Evolutionary conservation across 2,329 filamentous ascomycete genomes (phyloP), one percentile per base, ranked within the genome.

Genomic region (Teratosphaeria pseudoeucalypti): DNA sequence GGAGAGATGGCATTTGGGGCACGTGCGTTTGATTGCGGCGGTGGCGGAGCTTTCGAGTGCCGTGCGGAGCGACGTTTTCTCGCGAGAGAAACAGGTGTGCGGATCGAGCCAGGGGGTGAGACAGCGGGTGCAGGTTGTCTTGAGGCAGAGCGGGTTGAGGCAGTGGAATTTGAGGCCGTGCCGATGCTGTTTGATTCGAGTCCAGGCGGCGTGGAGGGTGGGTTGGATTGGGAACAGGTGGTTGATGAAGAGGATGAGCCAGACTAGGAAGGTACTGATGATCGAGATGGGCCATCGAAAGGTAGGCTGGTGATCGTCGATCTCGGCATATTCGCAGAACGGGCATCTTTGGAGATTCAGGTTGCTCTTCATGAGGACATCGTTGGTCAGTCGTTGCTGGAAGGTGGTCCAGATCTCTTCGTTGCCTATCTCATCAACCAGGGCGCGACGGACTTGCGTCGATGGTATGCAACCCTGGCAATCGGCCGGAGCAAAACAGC

Each of bases 11-110:
- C 94, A 99, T 55, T 87, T 84, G 9, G 94, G 94, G 72, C 94
- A 99, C 10, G 94, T 92, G 56, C 94, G 88, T 76, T 97, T 99
- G 72, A 97, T 85, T 27, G 92, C 92, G 71, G 92, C 85, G 63
- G 92, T 95, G 79, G 95, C 94, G 58, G 92, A 92, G 66, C 91
- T 87, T 76, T 97, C 94, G 64, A 97, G 87, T 65, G 92, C 89
- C 1, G 90, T 91, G 57, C 92, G 88, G 32, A 97, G 82, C 6
- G 91, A 89, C 14, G 90, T 83, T 56, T 88, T 84, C 52, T 88
- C 86, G 0, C 88, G 90, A 70, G 95, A 90, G 77, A 95, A 88
- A 76, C 94, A 97, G 59, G 88, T 83, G 74, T 99, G 94, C 2
- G 92, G 86, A 71, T 97, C 91, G 37, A 82, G 80, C 92, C 92